Evolutionary conservation across 2,329 filamentous ascomycete species (phyloP).

Genomic region (Apiospora saccharicola): DNA sequence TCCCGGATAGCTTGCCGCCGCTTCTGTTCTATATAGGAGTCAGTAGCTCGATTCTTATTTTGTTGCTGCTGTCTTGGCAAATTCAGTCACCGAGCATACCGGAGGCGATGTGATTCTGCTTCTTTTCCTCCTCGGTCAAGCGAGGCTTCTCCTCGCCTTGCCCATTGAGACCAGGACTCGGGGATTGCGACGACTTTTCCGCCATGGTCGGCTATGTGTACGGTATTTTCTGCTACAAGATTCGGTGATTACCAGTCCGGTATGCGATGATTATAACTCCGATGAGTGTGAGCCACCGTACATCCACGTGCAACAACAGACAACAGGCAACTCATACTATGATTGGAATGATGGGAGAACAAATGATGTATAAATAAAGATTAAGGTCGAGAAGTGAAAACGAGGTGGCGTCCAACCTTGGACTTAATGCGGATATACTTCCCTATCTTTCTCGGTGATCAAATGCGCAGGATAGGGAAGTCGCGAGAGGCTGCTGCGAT

Average conservation of each 20-base stretch:
- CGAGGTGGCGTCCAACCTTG: not conserved
- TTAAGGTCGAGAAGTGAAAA: not conserved
- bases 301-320: slow-evolving; percentile 8
- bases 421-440: not conserved
- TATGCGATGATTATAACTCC: not conserved
- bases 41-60: not conserved
- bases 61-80: not conserved
- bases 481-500: not conserved
- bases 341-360: not conserved
- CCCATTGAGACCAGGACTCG: slow-evolving; percentile 30
- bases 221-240: too few species aligned
- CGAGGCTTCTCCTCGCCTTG: slow-evolving; percentile 55
- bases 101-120: slow-evolving; percentile 63
- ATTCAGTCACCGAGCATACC: slow-evolving; percentile 46
- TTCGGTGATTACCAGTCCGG: not conserved
- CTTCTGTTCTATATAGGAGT: slow-evolving; percentile 55
- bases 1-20: slow-evolving; percentile 79
- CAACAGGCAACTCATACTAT: slow-evolving; percentile 6
- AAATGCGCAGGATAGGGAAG: not conserved
- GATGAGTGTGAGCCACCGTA: slow-evolving; percentile 6
- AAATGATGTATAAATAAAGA: too few species aligned
- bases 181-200: slow-evolving; percentile 36
- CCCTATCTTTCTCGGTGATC: not conserved
- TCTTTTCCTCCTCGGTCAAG: slow-evolving; percentile 62
- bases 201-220: slow-evolving; percentile 30